Base-by-base conservation (phyloP, 257 asterid species). In the Perilla frutescens region DNA sequence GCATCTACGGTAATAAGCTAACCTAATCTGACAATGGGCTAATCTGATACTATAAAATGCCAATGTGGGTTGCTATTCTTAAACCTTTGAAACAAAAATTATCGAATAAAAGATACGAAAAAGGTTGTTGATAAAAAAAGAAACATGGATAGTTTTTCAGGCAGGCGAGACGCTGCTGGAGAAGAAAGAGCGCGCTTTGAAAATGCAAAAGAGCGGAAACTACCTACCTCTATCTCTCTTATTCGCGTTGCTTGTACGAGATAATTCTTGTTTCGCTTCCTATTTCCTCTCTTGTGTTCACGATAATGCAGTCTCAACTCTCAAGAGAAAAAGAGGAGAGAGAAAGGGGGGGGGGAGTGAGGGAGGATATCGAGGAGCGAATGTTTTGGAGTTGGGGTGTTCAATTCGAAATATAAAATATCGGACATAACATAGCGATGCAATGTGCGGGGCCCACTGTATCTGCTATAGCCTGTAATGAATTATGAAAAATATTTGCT, bases 101-200 rank as follows among this genome's bases (percentile, higher is more conserved):
- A 45, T 50, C 48, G 11, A 29, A 39, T n/a, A 20, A 62, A 55
- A 44, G 45, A 58, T 20, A 10, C 45, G 6, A 47, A n/a, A 1
- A 1, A 34, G 20, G 50, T 3, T 61, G 39, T 14, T 48, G 10
- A 20, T 48, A 4, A 50, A 12, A 49, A 13, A 12, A n/a, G 4
- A 47, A 45, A 8, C 3, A 43, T n/a, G 3, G 53, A 15, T 48
- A 14, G 3, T 49, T 51, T 66, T 74, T 62, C 87, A 88, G 88
- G 92, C 81, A 40, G 81, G 80, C 78, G 43, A 55, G 66, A 59
- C 64, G 87, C 86, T 75, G 87, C 82, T 84, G 89, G 84, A 56
- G 79, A 62, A 41, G 67, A 50, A 70, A 32, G 55, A 67, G 20
- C 5, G 37, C 49, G 2, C 39, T 31, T 55, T 54, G 60, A 8